Evolutionary conservation across 2,329 filamentous ascomycete genomes (phyloP), one percentile per base, ranked within the genome.

Genomic region (Zymoseptoria brevis): DNA sequence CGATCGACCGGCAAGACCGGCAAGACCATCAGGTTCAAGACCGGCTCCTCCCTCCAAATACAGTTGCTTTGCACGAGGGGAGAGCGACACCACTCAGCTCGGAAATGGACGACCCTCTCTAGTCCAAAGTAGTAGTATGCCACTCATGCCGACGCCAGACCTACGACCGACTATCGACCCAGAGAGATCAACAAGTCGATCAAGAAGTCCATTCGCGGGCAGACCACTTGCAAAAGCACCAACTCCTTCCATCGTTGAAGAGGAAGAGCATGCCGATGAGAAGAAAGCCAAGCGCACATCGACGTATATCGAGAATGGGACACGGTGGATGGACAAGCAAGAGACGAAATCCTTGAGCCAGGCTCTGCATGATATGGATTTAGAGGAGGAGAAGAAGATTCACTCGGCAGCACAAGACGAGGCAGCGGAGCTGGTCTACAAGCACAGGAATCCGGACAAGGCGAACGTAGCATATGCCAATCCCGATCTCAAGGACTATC

Each of bases 301-400:
- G 50, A 84, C 82, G 7, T 91, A 91, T 72, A 86, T 89, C 58
- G 88, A 91, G 72, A 82, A 85, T 58, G 87, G 87, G 19, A 83
- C 85, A 69, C 79, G 88, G 66, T 90, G 87, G 86, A 88, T 89
- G 83, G 88, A 92, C 72, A 89, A 88, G 72, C 87, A 90, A 69
- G 88, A 92, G 73, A 86, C 84, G 3, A 80, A 81, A 41, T 87
- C 87, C 19, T 74, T 92, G 60, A 82, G 87, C 19, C 81, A 85
- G 61, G 88, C 88, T 9, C 84, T 92, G 79, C 83, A 90, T 65
- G 85, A 89, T 67, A 83, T 91, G 81, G 83, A 88, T 60, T 63
- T 88, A 26, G 80, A 84, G 1, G 84, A 87, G 19, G 85, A 87
- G 60, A 72, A 78, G 60, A 82, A 82, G 51, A 72, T 92, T 54